phyloP scores from a whole-genome alignment of 352 stramenopile genomes.

The Globisporangium canariense region DNA sequence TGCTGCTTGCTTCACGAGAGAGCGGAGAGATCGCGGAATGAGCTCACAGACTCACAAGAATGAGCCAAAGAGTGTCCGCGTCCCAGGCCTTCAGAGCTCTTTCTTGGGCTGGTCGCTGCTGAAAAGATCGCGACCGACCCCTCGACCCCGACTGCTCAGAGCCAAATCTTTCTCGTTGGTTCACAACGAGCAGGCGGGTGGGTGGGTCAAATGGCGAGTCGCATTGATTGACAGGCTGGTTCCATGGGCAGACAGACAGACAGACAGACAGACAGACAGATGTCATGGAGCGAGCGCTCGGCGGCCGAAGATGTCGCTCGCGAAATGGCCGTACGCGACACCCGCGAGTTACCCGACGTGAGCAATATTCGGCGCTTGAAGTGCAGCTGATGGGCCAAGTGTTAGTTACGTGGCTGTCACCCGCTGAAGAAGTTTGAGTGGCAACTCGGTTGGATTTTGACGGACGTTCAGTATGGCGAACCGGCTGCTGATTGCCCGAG shows the following conservation, averaged over 20 bases:
- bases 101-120: constrained; percentile 6
- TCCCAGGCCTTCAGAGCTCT: neutral
- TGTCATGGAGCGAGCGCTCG: too few species aligned
- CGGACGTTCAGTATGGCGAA: constrained; percentile 1
- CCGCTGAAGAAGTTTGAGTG: neutral
- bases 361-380: neutral
- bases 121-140: constrained; percentile 11
- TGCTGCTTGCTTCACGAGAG: constrained; percentile 11
- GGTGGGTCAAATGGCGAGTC: neutral
- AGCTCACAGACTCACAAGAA: neutral
- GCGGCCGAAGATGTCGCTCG: neutral
- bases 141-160: neutral
- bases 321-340: neutral
- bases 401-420: constrained; percentile 1
- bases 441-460: neutral
- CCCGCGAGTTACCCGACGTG: neutral
- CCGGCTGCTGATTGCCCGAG: neutral
- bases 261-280: too few species aligned
- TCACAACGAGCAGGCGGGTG: too few species aligned
- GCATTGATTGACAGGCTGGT: neutral
- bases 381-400: neutral
- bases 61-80: neutral
- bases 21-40: constrained; percentile 1
- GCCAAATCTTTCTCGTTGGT: neutral
- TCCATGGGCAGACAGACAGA: neutral